Base-by-base conservation (phyloP, 331 rosid genomes). In the Pyrus hybrid region DNA sequence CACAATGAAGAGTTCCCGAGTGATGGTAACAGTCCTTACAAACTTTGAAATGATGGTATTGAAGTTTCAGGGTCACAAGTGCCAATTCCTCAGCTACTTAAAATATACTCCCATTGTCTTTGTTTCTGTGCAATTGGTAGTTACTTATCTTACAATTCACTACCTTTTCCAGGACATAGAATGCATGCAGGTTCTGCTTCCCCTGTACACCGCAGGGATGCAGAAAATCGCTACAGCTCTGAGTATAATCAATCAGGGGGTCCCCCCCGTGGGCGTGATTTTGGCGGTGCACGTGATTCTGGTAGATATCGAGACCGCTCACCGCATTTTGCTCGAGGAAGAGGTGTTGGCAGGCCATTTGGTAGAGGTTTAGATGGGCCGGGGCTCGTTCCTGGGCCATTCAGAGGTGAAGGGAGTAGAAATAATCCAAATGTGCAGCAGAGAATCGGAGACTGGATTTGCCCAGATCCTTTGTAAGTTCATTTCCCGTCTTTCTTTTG, bases 151-250 rank as follows among this genome's bases (percentile, higher is more conserved):
- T 77, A 57, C 79, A 75, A 54, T 82, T 77, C 57, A 64, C 79
- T 87, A 79, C 83, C 79, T 86, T 86, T 85, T 90, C 89, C 99
- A 94, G 99, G 99, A 84, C 88, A 90, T 92, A 90, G 96, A 90
- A 82, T 87, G 63, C 95, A 80, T 86, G 95, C 91, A 85, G 97
- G 96, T 92, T 91, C 97, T 70, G 78, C 84, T 35, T 90, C 99
- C 81, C 97, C 99, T 73, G 79, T 89, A 72, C 95, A 83, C 45
- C 92, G 88, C 12, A 91, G 95, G 80, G 90, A 82, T 77, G 82
- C 87, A 43, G 88, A 83, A 77, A 89, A 82, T 56, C 89, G 86
- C 62, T 85, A 81, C 79, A 30, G 75, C 81, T 85, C 97, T 81
- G 89, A 90, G 81, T 84, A 82, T 74, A 86, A 84, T 70, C 87